Conservation (phyloP, 106 monocot genomes). For the Allium cepa region DNA sequence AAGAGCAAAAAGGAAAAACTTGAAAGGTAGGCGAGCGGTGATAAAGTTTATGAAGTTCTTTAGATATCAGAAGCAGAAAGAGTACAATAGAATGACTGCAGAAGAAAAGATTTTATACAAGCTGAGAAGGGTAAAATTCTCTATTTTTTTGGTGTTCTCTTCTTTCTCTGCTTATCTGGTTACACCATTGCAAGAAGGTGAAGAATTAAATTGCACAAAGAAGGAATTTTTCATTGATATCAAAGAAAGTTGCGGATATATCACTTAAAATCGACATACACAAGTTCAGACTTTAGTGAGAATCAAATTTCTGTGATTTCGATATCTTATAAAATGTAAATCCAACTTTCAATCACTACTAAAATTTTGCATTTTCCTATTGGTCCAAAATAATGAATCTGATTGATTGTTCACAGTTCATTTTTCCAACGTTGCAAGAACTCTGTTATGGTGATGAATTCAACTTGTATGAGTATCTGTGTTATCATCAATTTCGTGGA, state of each 20-base stretch:
- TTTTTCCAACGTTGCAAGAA: neutral
- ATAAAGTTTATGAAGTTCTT: slow-evolving; percentile 85
- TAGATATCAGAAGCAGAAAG: slow-evolving; percentile 94
- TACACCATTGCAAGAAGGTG: neutral
- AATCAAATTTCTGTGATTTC: neutral
- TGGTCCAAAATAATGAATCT: neutral
- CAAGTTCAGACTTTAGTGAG: too few species aligned
- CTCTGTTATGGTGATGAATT: too few species aligned
- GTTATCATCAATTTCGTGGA: too few species aligned
- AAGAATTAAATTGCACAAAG: neutral
- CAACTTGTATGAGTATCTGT: too few species aligned
- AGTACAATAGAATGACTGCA: slow-evolving; percentile 86
- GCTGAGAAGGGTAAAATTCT: slow-evolving; percentile 51
- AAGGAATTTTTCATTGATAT: neutral
- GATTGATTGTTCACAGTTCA: neutral
- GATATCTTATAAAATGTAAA: neutral
- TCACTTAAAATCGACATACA: neutral
- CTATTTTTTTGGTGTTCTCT: neutral
- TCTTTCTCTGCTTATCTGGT: neutral
- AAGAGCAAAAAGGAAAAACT: slow-evolving; percentile 71
- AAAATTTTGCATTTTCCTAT: neutral
- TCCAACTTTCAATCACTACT: neutral
- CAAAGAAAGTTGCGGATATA: too few species aligned
- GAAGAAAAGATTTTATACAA: slow-evolving; percentile 94
- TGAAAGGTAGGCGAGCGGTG: slow-evolving; percentile 88